Conservation (phyloP, 2,329 filamentous ascomycete genomes). For the Stemphylium vesicarium region DNA sequence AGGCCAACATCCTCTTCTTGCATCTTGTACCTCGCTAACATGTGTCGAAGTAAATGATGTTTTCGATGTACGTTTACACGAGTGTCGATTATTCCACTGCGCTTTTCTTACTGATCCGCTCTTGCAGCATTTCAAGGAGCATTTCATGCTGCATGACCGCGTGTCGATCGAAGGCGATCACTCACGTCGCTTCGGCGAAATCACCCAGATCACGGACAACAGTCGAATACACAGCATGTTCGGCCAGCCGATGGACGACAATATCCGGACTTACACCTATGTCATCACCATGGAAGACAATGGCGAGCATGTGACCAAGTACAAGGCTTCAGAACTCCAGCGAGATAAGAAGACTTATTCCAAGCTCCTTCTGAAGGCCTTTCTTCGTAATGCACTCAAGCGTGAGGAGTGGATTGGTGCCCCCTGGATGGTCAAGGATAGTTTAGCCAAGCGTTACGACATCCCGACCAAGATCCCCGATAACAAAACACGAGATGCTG, state of each 20-base stretch:
- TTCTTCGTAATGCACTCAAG: constrained; percentile 93
- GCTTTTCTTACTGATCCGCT: constrained; percentile 10
- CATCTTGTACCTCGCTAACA: constrained; percentile 45
- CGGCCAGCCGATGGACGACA: constrained; percentile 36
- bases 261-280: constrained; percentile 41
- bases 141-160: constrained; percentile 42
- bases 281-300: constrained; percentile 42
- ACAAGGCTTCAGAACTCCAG: constrained; percentile 66
- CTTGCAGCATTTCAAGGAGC: constrained; percentile 43
- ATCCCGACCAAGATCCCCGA: constrained; percentile 84
- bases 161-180: constrained; percentile 43
- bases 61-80: constrained; percentile 9
- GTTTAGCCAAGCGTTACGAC: constrained; percentile 81
- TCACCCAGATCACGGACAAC: constrained; percentile 41
- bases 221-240: constrained; percentile 39
- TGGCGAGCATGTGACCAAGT: constrained; percentile 56
- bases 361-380: constrained; percentile 90
- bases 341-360: constrained; percentile 92
- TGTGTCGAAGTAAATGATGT: constrained; percentile 9
- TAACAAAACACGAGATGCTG: constrained; percentile 43
- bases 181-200: constrained; percentile 35
- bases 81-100: background rate
- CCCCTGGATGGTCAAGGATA: constrained; percentile 90
- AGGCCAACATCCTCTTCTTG: constrained; percentile 30
- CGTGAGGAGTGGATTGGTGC: constrained; percentile 95